Evolutionary conservation across 345 rosid genomes (phyloP), one percentile per base, ranked within the genome.

Genomic region (Zanthoxylum bungeanum): DNA sequence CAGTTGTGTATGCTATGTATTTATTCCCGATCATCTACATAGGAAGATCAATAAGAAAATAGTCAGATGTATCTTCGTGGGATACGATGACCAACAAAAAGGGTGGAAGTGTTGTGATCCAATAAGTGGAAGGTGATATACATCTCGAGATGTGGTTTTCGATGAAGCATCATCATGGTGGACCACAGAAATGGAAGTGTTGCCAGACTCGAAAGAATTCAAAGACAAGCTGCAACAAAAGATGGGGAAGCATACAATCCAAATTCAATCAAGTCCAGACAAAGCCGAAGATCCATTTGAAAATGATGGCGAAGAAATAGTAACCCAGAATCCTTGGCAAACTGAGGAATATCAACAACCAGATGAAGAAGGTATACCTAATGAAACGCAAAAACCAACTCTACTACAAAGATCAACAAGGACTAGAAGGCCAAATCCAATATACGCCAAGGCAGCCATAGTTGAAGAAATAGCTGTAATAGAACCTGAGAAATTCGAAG

Each of bases 121-220:
- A 10, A 12, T 1, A 42, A 42, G 16, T 42, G 0, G 16, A 42
- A 4, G 1, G 14, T 42, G 4, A 3, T 42, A 42, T 17, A 42
- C 0, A 10, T 4, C 4, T 10, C 5, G 0, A 3, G 17, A 42
- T 42, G 47, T 42, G 1, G 47, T 42, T 14, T 42, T 42, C 47
- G 0, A 12, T 42, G 4, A 42, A 42, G 16, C 1, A 42, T 42
- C 47, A 10, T 12, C 5, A 2, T 12, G 5, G 1, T 42, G 17
- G 0, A 10, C 47, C 12, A 0, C 8, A 42, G 0, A 42, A 42
- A 42, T 3, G 16, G 1, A 42, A 3, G 5, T 12, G 0, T 42
- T 42, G 1, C 0, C 0, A 42, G 5, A 12, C n/a, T 55, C 33
- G 1, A 55, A 4, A 55, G 7, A 55, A 25, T 55, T 55, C 14